Evolutionary conservation across 139 green algal species (phyloP), one percentile per base, ranked within the genome.

Genomic region (Ettlia oleoabundans): DNA sequence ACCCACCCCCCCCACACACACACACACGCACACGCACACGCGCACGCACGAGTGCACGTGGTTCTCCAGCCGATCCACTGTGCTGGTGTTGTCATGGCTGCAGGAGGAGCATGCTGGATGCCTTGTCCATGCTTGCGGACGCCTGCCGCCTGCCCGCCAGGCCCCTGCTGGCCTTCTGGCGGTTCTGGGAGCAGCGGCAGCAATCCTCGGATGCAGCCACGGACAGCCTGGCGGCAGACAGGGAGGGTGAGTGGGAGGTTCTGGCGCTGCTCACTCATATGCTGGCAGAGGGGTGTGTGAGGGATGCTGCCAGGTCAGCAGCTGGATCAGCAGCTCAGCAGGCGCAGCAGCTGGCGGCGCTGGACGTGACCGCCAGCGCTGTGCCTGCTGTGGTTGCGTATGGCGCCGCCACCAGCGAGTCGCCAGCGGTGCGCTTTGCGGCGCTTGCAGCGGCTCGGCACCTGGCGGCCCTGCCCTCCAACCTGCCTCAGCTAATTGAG

Each of bases 201-300:
- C 42, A 41, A 10, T 33, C 35, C 3, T 4, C 66, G 24, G 15
- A 15, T 30, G 73, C 71, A 22, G 51, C 33, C n/a, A 1, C 37
- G 24, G 21, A 3, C 33, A 32, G 32, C 21, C 52, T 55, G 28
- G 41, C 73, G 13, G 73, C 28, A 30, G 52, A 47, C 28, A 43
- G 73, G 52, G 53, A 67, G 26, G 35, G 26, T 5, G 33, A 80
- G 53, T 69, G 73, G 73, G 73, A 68, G 24, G 13, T 52, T 0
- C 53, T 80, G 5, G 51, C 73, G 3, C 52, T 80, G 53, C 53
- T 80, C 24, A 33, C 68, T 24, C 73, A 80, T 52, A 80, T 80
- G 73, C 53, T 80, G 24, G 53, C 73, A 38, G 73, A 80, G 73
- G 73, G 68, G 9, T 51, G 38, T 52, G 52, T 51, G 28, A 10